A percentile compares a stretch with the other conserved stretches of the same genome.
phyloP scores from a whole-genome alignment of 2,329 filamentous ascomycete genomes.

The Hypoxylon rubiginosum region DNA sequence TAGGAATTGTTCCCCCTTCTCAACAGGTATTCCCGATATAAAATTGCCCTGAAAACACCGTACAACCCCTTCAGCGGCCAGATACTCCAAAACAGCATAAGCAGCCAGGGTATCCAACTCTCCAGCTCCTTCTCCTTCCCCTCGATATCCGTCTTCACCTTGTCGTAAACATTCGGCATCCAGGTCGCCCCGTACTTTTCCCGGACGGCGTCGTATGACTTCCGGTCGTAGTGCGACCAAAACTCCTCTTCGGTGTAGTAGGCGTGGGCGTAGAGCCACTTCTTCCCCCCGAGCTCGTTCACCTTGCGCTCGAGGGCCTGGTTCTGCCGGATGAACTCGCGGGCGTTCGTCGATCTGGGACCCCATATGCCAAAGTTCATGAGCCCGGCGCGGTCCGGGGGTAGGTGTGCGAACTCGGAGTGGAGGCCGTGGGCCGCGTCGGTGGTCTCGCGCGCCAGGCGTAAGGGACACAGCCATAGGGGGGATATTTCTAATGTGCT shows the following conservation, averaged over 20 bases:
- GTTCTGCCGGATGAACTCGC: constrained; percentile 67
- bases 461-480: constrained; percentile 69
- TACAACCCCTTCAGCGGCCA: constrained; percentile 62
- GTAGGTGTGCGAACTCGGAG: constrained; percentile 57
- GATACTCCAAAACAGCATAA: constrained; percentile 50
- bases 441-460: constrained; percentile 57
- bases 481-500: constrained; percentile 64
- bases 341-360: constrained; percentile 57
- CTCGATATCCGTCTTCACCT: constrained; percentile 68
- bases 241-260: constrained; percentile 78
- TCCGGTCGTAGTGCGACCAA: constrained; percentile 73
- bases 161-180: constrained; percentile 76
- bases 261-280: constrained; percentile 78
- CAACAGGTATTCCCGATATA: neutral
- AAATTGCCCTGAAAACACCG: constrained; percentile 60
- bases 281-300: constrained; percentile 72
- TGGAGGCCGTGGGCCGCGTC: constrained; percentile 63
- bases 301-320: constrained; percentile 72
- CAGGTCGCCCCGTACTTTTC: constrained; percentile 70
- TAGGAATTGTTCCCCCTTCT: neutral
- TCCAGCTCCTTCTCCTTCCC: constrained; percentile 51
- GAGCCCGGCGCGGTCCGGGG: constrained; percentile 52
- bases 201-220: constrained; percentile 71
- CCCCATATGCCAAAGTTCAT: constrained; percentile 77
- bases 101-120: constrained; percentile 50